These are phyloP conservation scores for Tolypocladium inflatum DNA, from an alignment of 2,329 filamentous ascomycete genomes.

Conservation along the genomic window DNA sequence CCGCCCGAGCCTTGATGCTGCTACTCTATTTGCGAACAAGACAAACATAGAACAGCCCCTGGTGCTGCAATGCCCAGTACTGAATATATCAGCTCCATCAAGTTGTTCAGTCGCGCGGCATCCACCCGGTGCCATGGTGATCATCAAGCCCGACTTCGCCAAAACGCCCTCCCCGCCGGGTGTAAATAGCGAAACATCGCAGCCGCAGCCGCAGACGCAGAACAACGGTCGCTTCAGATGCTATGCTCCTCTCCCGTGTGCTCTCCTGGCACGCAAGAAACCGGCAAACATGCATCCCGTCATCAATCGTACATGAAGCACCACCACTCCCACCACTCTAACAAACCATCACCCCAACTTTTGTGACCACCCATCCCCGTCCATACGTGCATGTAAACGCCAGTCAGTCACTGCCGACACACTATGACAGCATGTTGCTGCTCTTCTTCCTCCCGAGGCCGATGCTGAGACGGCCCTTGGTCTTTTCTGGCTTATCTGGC, in stretches of 20 bases:
- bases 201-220: background rate
- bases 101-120: background rate
- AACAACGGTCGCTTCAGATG: background rate
- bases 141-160: background rate
- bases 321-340: background rate
- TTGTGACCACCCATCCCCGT: background rate
- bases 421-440: constrained; percentile 28
- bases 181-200: background rate
- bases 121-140: background rate
- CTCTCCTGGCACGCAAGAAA: background rate
- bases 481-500: constrained; percentile 37
- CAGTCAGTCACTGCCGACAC: background rate
- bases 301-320: constrained; percentile 9
- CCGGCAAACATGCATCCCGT: constrained; percentile 1
- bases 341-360: background rate
- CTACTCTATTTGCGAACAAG: background rate
- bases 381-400: background rate
- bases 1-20: background rate
- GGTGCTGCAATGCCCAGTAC: background rate
- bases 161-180: background rate
- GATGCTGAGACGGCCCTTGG: constrained; percentile 58
- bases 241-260: background rate
- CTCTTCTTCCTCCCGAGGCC: constrained; percentile 64
- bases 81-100: background rate
- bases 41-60: background rate